Percentiles rank a stretch among this genome's conserved stretches.
These are phyloP conservation scores for Cutaneotrichosporon dermatis DNA, from an alignment of 1,284 basidiomycete genomes.

Conservation along the genomic window DNA sequence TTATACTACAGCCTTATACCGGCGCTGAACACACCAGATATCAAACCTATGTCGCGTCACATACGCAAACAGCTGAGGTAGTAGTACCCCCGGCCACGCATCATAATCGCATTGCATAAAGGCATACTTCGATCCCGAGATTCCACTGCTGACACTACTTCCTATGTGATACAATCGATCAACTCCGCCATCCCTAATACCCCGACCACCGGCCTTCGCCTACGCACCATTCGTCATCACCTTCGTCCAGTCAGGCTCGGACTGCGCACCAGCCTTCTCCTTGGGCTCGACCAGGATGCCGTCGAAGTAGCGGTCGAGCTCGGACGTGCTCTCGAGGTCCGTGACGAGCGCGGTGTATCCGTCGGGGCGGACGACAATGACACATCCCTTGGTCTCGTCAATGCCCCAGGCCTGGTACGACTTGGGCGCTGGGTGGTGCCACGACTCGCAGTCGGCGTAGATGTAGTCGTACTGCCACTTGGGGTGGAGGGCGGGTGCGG, in stretches of 20 bases:
- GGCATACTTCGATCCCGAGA: too few species aligned
- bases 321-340: conserved; percentile 17
- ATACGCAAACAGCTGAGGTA: too few species aligned
- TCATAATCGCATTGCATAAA: too few species aligned
- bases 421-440: conserved; percentile 39
- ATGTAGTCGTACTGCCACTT: conserved; percentile 22
- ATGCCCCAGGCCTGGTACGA: conserved; percentile 44
- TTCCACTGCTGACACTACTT: too few species aligned
- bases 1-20: too few species aligned
- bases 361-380: conserved; percentile 44
- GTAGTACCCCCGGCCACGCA: too few species aligned
- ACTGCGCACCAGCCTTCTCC: conserved; percentile 1
- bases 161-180: too few species aligned
- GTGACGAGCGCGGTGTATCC: conserved; percentile 25
- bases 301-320: conserved; percentile 6
- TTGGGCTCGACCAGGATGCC: conserved; percentile 5
- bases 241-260: conserved; percentile 8
- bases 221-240: too few species aligned
- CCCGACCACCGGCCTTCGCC: too few species aligned
- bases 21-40: too few species aligned
- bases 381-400: conserved; percentile 34
- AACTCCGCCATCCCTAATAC: too few species aligned
- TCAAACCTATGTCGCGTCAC: too few species aligned
- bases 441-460: conserved; percentile 36
- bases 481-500: conserved; percentile 14